These are phyloP conservation scores for Eucalyptus rudis DNA, from an alignment of 345 rosid genomes.

Conservation along the genomic window DNA sequence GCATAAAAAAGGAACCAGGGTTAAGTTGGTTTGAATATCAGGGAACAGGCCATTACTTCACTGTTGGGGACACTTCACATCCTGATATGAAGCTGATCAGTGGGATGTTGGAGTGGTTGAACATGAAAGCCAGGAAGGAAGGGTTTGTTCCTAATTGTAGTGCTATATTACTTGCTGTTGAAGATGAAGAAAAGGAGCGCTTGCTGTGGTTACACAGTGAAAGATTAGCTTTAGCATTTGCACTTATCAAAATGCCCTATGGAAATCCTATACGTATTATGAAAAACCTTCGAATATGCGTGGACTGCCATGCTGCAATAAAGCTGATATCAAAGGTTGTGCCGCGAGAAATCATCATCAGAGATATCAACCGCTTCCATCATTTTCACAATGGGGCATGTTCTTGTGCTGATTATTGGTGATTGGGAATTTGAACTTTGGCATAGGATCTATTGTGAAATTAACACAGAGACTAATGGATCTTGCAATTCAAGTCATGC, in stretches of 20 bases:
- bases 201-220: constrained; percentile 79
- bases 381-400: constrained; percentile 60
- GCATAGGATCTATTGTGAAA: background rate
- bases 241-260: constrained; percentile 34
- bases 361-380: constrained; percentile 87
- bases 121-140: constrained; percentile 44
- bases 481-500: background rate
- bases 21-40: constrained; percentile 83
- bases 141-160: constrained; percentile 48
- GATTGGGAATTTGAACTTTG: background rate
- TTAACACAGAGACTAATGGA: background rate
- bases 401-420: constrained; percentile 84
- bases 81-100: constrained; percentile 50
- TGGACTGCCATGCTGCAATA: constrained; percentile 65
- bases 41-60: constrained; percentile 54
- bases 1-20: constrained; percentile 78
- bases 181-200: constrained; percentile 46
- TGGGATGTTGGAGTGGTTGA: constrained; percentile 86
- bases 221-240: constrained; percentile 78
- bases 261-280: constrained; percentile 47
- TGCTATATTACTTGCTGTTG: constrained; percentile 42
- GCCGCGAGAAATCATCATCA: constrained; percentile 50
- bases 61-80: constrained; percentile 54
- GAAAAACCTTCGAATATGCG: constrained; percentile 73
- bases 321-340: constrained; percentile 56